These are phyloP conservation scores for Coix lacrymajobi DNA, from an alignment of 176 grass and related monocot species.

Conservation along the genomic window DNA sequence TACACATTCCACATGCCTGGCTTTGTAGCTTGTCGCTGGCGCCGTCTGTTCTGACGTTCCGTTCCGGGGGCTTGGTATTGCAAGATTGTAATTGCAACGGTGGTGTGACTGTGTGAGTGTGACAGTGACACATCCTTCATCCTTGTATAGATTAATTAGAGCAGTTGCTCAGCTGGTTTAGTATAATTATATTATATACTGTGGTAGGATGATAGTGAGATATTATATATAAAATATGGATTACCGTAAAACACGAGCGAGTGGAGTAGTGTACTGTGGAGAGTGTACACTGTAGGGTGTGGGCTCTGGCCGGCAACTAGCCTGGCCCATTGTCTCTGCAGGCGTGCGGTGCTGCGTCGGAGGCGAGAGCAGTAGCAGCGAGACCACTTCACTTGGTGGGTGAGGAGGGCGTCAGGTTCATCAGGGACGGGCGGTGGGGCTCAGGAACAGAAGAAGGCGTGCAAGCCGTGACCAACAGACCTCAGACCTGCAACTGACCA, in stretches of 20 bases:
- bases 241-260: neutral
- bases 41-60: neutral
- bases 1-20: neutral
- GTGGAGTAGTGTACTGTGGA: neutral
- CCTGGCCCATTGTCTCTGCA: neutral
- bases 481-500: neutral
- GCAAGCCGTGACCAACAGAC: constrained; percentile 25
- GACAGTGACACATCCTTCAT: neutral
- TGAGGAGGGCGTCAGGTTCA: neutral
- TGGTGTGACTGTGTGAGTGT: neutral
- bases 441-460: constrained; percentile 7
- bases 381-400: neutral
- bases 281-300: neutral
- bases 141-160: neutral
- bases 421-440: no score
- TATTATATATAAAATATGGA: no score
- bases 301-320: neutral
- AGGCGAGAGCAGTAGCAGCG: neutral
- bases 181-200: no score
- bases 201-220: neutral
- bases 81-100: neutral
- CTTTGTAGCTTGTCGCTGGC: neutral
- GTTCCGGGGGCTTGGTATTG: neutral
- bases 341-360: neutral
- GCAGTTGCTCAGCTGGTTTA: no score